Base-by-base conservation (phyloP, 371 early-diverging fungal genomes). In the Dentiscutata heterogama region DNA sequence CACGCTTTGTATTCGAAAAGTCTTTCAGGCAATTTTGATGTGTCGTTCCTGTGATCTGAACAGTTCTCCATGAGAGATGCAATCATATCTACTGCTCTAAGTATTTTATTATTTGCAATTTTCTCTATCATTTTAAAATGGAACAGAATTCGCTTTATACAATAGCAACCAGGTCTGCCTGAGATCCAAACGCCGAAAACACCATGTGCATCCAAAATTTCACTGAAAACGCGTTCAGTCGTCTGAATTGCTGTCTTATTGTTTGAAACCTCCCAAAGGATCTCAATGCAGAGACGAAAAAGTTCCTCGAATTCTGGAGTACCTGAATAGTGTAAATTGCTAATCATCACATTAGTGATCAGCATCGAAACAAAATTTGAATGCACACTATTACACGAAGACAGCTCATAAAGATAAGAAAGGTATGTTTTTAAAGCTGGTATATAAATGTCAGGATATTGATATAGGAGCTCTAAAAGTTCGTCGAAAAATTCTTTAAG, bases 1-100 rank as follows among this genome's bases (percentile, higher is more conserved):
- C 74, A 56, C 29, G 74, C 74, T 53, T 74, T 74, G 20, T 74
- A 74, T 29, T 27, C 29, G 7, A 35, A 20, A 74, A 74, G 51
- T 8, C 14, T 25, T 20, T 73, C 54, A 16, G 25, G n/a, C 14
- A 53, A 27, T 25, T 4, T 51, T 29, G 29, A 4, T 54, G 56
- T 10, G 29, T 27, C 27, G 8, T 74, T n/a, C 29, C 56, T 31
- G n/a, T 74, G 74, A 8, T 74, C 74, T 20, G 51, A 74, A 74
- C 74, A 74, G 27, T 74, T 29, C 29, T 74, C 74, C 35, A 74
- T 51, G 25, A 74, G 51, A 56, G 56, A 3, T 18, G 54, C 29
- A 29, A 74, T 18, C 7, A 56, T 27, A 20, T 74, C 74, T 27
- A 56, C 74, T 2, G 56, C 31, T 54, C 22, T 56, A 13, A 74